Evolutionary conservation across 148 eudicot genomes (phyloP).

Genomic region (Salicornia ramosissima): DNA sequence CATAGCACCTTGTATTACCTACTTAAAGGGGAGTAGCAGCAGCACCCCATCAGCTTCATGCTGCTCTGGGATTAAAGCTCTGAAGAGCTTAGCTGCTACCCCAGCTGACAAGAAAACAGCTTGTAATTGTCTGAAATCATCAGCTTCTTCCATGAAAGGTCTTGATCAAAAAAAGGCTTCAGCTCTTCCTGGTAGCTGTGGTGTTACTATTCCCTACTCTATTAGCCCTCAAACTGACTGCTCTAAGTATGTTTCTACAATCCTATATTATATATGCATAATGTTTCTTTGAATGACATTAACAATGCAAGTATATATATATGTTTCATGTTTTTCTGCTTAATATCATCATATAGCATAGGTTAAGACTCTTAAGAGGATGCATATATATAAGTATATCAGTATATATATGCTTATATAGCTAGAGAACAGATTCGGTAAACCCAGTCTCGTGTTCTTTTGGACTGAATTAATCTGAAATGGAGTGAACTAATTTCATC

Average conservation of each 20-base stretch:
- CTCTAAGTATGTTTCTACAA: slow-evolving; percentile 11
- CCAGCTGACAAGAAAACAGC: slow-evolving; percentile 28
- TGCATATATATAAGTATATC: too few species aligned
- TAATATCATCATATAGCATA: too few species aligned
- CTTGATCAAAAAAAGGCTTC: slow-evolving; percentile 23
- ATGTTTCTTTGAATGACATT: too few species aligned
- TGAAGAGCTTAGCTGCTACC: slow-evolving; percentile 26
- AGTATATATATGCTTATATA: too few species aligned
- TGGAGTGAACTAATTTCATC: too few species aligned
- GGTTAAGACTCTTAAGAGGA: too few species aligned
- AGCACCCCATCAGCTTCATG: slow-evolving; percentile 10
- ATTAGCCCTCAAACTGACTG: slow-evolving; percentile 27
- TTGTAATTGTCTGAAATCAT: slow-evolving; percentile 38
- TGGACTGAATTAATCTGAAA: too few species aligned
- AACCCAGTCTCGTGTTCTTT: too few species aligned
- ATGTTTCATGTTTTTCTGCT: background rate
- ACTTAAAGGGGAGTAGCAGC: slow-evolving; percentile 12
- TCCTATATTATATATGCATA: background rate
- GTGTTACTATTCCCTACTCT: slow-evolving; percentile 21
- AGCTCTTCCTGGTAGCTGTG: slow-evolving; percentile 19
- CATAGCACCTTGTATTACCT: slow-evolving; percentile 30
- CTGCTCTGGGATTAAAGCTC: slow-evolving; percentile 26
- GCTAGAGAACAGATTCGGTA: too few species aligned
- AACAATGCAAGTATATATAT: too few species aligned
- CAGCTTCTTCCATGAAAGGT: slow-evolving; percentile 14